These are phyloP conservation scores for Lasiodiplodia gonubiensis DNA, from an alignment of 2,329 filamentous ascomycete genomes.

Conservation along the genomic window DNA sequence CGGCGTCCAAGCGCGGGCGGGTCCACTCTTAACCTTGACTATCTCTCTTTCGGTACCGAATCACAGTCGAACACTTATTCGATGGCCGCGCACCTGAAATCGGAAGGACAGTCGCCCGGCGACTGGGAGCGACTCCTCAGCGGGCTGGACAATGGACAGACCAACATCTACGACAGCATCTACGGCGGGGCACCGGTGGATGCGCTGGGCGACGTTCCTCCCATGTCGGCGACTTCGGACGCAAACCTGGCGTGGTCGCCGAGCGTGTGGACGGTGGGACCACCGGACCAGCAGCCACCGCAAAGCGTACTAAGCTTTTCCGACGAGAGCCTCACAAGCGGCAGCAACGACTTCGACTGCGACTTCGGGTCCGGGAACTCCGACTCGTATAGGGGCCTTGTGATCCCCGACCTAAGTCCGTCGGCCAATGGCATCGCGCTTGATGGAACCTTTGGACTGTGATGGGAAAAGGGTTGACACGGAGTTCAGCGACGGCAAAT, in stretches of 20 bases:
- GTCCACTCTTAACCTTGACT: slow-evolving; percentile 53
- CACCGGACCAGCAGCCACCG: slow-evolving; percentile 41
- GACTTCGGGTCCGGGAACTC: slow-evolving; percentile 38
- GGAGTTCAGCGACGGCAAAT: slow-evolving; percentile 9
- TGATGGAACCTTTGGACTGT: slow-evolving; percentile 17
- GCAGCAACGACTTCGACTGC: slow-evolving; percentile 51
- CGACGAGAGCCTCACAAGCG: slow-evolving; percentile 64
- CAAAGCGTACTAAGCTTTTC: slow-evolving; percentile 66
- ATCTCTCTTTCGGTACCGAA: slow-evolving; percentile 53
- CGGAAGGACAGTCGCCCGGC: slow-evolving; percentile 60
- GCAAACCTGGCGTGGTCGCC: slow-evolving; percentile 44
- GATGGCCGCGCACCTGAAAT: slow-evolving; percentile 39
- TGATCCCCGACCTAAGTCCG: slow-evolving; percentile 28
- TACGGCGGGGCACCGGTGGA: slow-evolving; percentile 68
- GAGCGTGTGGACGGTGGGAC: slow-evolving; percentile 43
- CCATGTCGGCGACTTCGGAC: slow-evolving; percentile 40
- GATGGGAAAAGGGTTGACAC: not conserved
- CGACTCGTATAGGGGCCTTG: slow-evolving; percentile 28
- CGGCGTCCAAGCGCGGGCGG: slow-evolving; percentile 40
- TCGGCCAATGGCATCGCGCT: slow-evolving; percentile 12
- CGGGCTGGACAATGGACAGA: slow-evolving; percentile 77
- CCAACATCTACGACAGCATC: slow-evolving; percentile 84
- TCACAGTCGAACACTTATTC: slow-evolving; percentile 37
- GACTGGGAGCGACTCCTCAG: slow-evolving; percentile 86
- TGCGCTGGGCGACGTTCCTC: slow-evolving; percentile 43